Base-by-base conservation (phyloP, 2,329 filamentous ascomycete genomes). In the Diatrype stigma region DNA sequence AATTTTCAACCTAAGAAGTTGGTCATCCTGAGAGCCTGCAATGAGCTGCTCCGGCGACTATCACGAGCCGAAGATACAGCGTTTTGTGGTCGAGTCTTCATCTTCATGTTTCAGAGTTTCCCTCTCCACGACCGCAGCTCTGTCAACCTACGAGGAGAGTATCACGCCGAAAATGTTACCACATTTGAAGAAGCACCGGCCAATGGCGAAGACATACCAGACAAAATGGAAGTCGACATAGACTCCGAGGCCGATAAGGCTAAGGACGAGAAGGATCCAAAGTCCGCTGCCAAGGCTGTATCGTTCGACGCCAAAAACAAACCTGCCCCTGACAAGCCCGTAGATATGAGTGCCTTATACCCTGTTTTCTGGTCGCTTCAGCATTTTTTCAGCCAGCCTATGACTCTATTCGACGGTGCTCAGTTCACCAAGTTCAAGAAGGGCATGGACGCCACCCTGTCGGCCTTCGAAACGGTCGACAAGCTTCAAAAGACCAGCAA, bases 51-150 rank as follows among this genome's bases (percentile, higher is more conserved):
- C n/a, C 85, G 93, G 34, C 82, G 94, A 44, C 78, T 99, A 2
- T 97, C 94, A n/a, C 84, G 94, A 51, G 93, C 94, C 3, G 92
- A 97, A 67, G 94, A 99, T 69, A 95, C 94, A 0, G 91, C 95
- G 1, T 99, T 99, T 67, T 99, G 94, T 64, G 94, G 94, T 16
- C 83, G 94, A 37, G 94, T 99, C 23, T 97, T 97, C 70, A 96
- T 99, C 57, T 99, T 96, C 70, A 83, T 99, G 66, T 99, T 97
- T 70, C 94, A 99, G 68, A 96, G 91, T 68, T 97, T 99, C 63
- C 94, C 94, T 1, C 77, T 99, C 0, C 93, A 93, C 30, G 95
- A 99, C 70, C 94, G 93, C 67, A 97, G 94, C 67, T 96, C 94
- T 0, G 94, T 99, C 46, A 99, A 99, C 64, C 78, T 97, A 37